Evolutionary conservation across 495 filamentous ascomycete genomes (phyloP).

Genomic region (Gamarada debralockiae): DNA sequence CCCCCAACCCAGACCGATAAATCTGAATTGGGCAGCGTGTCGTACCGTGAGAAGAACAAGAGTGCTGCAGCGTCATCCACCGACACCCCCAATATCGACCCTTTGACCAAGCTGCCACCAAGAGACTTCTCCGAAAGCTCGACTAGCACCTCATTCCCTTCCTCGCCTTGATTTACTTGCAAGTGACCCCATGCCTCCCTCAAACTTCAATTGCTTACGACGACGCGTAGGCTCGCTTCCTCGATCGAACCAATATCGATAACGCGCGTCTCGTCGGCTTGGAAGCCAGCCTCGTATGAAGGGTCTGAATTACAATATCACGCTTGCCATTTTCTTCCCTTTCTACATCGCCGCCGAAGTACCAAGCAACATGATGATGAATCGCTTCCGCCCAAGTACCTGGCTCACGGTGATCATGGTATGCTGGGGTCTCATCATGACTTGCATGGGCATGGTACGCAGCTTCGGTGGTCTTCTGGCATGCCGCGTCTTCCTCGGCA

Average conservation of each 20-base stretch:
- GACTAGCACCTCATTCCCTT: conserved; percentile 49
- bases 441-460: conserved; percentile 67
- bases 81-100: background rate
- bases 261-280: conserved; percentile 62
- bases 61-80: background rate
- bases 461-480: conserved; percentile 66
- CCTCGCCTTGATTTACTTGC: conserved; percentile 47
- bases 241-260: conserved; percentile 65
- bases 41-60: no score
- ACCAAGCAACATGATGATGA: conserved; percentile 62
- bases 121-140: conserved; percentile 44
- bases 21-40: no score
- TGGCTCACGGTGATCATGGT: conserved; percentile 60
- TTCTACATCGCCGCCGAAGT: conserved; percentile 65
- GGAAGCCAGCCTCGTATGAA: conserved; percentile 51
- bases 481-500: conserved; percentile 51
- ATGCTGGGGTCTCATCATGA: conserved; percentile 45
- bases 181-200: background rate
- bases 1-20: no score
- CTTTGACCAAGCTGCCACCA: conserved; percentile 23
- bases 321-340: conserved; percentile 62
- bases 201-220: background rate
- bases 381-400: conserved; percentile 53
- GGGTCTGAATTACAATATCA: conserved; percentile 56
- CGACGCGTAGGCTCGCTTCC: conserved; percentile 34